Evolutionary conservation across 2,329 filamentous ascomycete species (phyloP), one percentile per base, ranked within the genome.

Genomic region (Albifimbria verrucaria): DNA sequence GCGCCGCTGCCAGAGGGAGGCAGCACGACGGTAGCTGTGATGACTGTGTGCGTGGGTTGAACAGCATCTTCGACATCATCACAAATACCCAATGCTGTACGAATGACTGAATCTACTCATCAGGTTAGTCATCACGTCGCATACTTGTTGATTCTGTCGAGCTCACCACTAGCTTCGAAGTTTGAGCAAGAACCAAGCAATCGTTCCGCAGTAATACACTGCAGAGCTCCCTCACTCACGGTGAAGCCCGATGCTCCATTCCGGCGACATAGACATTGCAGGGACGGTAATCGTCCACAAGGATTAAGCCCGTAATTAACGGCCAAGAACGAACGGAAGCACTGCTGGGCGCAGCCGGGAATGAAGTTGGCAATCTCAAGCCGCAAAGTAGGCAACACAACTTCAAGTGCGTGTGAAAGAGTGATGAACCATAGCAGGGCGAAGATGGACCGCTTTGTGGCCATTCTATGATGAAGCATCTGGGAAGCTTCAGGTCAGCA

Each of bases 201-300:
- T 52, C 65, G 70, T 62, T 82, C 78, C 7, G 81, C 81, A 9
- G 80, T 73, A 28, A 89, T 77, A 66, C 88, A 92, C 62, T 86
- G 81, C 56, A 90, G 69, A 4, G 83, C 86, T 11, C 79, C 87
- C 69, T 91, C 88, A n/a, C 86, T 87, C 47, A 90, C 63, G 2
- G 88, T 90, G 60, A 85, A 87, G 10, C 84, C 86, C 25, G 79
- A 79, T 12, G 67, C 70, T 9, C 86, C 86, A 28, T 75, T 74
- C 53, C 77, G 75, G 36, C 78, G 77, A 66, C 88, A 92, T 7
- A 91, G 74, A 59, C 86, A 90, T 61, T 77, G 70, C 59, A 90
- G 66, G 23, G 85, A 76, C 11, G 78, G 74, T 15, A 71, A 70
- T 28, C 68, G 63, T 25, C 75, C 74, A 62, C 85, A 88, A 47